Evolutionary conservation across 108 stramenopile genomes (phyloP).

Genomic region (Cyclotella baltica): DNA sequence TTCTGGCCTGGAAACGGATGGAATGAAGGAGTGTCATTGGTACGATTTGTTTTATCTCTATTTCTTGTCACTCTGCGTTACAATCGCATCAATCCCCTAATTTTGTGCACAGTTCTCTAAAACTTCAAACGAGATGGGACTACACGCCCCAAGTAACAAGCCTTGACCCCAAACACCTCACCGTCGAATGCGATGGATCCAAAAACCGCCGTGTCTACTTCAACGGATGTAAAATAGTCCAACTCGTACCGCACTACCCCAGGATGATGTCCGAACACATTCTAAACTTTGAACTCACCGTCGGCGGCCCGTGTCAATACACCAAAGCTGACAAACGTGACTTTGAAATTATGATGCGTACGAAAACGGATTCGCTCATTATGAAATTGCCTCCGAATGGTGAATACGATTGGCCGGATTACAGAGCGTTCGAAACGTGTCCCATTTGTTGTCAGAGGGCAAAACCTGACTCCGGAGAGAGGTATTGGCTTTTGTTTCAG

Average conservation of each 20-base stretch:
- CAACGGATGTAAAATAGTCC: slow-evolving; percentile 8
- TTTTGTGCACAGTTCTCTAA: not conserved
- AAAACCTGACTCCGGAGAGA: slow-evolving; percentile 51
- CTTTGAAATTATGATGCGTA: slow-evolving; percentile 76
- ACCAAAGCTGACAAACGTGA: slow-evolving; percentile 66
- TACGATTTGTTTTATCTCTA: not conserved
- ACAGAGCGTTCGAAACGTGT: slow-evolving; percentile 55
- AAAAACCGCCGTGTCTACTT: not conserved
- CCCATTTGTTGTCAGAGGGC: slow-evolving; percentile 61
- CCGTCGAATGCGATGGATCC: not conserved
- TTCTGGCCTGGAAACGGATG: slow-evolving; percentile 12
- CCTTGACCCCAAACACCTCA: not conserved
- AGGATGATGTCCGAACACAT: not conserved
- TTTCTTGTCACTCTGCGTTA: not conserved
- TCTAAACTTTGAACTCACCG: slow-evolving; percentile 26
- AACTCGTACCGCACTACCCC: not conserved
- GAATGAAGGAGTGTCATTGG: slow-evolving; percentile 5
- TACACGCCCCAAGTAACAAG: not conserved
- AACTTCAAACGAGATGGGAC: not conserved
- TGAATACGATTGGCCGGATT: slow-evolving; percentile 73
- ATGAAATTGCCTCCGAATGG: slow-evolving; percentile 68
- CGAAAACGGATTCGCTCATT: slow-evolving; percentile 57
- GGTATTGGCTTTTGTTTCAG: slow-evolving; percentile 74
- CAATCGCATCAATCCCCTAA: not conserved
- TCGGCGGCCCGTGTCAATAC: slow-evolving; percentile 69